Evolutionary conservation across 495 filamentous ascomycete species (phyloP).

Genomic region (Symbiotaphrina buchneri): DNA sequence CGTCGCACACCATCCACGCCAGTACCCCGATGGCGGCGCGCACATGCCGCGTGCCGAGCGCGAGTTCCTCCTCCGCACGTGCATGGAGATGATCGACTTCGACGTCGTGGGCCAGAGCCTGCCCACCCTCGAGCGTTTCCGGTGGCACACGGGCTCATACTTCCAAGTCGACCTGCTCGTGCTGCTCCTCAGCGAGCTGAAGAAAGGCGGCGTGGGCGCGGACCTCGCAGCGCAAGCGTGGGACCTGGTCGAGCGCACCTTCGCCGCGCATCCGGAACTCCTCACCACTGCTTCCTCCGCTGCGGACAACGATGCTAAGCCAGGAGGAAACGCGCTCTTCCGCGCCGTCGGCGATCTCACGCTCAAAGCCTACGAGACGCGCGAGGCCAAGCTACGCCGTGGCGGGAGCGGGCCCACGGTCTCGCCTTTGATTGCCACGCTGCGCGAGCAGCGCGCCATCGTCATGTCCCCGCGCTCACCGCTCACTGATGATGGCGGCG

Average conservation of each 20-base stretch:
- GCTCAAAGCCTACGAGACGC: conserved; percentile 14
- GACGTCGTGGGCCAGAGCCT: conserved; percentile 11
- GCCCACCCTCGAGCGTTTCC: conserved; percentile 11
- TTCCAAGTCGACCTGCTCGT: conserved; percentile 21
- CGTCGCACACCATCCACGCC: conserved; percentile 19
- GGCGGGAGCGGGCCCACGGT: conserved; percentile 8
- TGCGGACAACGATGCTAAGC: too few species aligned
- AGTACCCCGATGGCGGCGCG: conserved; percentile 11
- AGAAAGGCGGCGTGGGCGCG: conserved; percentile 10
- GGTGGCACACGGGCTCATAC: conserved; percentile 16
- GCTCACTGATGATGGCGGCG: neutral
- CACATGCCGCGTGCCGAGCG: conserved; percentile 14
- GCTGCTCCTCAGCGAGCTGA: conserved; percentile 18
- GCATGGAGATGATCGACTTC: conserved; percentile 16
- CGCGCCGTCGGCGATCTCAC: conserved; percentile 15
- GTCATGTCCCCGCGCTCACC: neutral
- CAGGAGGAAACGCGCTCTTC: conserved; percentile 15
- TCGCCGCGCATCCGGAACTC: conserved; percentile 10
- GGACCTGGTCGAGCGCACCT: conserved; percentile 13
- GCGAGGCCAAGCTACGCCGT: conserved; percentile 7
- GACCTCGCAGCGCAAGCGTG: conserved; percentile 15
- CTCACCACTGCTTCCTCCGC: conserved; percentile 6
- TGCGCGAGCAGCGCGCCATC: neutral
- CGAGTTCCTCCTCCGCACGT: conserved; percentile 16
- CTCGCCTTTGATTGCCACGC: neutral